Evolutionary conservation across 306 rosid genomes (phyloP), one percentile per base, ranked within the genome.

Genomic region (Cotoneaster glaucophyllus): DNA sequence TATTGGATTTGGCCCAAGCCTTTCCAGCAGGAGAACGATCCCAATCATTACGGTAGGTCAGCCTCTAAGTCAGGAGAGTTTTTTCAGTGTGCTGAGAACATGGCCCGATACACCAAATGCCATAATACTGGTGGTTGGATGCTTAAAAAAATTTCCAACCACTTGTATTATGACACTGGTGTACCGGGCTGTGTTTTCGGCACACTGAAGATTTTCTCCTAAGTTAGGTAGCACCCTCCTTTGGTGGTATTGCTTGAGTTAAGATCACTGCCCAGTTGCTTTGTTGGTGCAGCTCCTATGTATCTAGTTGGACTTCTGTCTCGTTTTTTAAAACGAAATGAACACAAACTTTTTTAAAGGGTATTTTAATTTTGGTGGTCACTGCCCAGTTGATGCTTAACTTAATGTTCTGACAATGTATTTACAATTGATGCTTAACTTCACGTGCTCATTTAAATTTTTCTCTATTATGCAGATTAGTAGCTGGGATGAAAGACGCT

Each of bases 401-500:
- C 25, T 64, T 64, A 18, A 64, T 8, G 6, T 63, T 29, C 37
- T 26, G 67, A 62, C 39, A 34, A 4, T 18, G 6, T 4, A 34
- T 25, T 19, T 31, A 8, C 21, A 64, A 32, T 14, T 2, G 26
- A 64, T 64, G 48, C 25, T 69, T 56, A 41, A 50, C 25, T 17
- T 28, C 31, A 79, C 58, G 22, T 24, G 48, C 79, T 67, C 65
- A 31, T 53, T 72, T 44, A 24, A 21, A 64, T 26, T 14, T 72
- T n/a, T 18, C n/a, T 69, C 6, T 62, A 22, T 28, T 73, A 76
- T 87, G 80, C 90, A 95, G 97, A 82, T 85, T 95, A 75, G 85
- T 84, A 50, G 84, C 86, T 73, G 97, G 93, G 67, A 82, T 92
- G 83, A 84, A 80, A 73, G 83, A 86, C 67, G 91, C 92, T 17